Evolutionary conservation across 768 basidiomycete genomes (phyloP).

Genomic region (Piloderma croceum): DNA sequence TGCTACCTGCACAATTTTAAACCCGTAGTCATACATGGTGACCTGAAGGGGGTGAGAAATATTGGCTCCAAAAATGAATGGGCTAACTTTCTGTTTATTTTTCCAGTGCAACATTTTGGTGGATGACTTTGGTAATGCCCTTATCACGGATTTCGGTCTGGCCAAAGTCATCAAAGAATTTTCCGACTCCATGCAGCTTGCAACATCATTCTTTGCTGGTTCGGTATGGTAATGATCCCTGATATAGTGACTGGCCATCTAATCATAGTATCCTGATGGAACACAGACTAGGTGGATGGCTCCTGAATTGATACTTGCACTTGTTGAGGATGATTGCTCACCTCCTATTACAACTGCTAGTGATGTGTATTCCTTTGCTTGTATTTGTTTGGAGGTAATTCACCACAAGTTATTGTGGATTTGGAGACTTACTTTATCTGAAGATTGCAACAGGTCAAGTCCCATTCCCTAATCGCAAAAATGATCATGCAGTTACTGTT

Average conservation of each 20-base stretch:
- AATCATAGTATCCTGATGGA: slow-evolving; percentile 42
- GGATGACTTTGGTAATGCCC: slow-evolving; percentile 42
- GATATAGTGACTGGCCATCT: no score
- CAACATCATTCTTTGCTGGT: slow-evolving; percentile 28
- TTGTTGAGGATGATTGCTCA: slow-evolving; percentile 40
- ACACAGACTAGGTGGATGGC: slow-evolving; percentile 54
- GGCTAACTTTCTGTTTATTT: slow-evolving; percentile 1
- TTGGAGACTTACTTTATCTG: not conserved
- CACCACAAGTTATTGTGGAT: not conserved
- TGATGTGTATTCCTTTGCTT: slow-evolving; percentile 59
- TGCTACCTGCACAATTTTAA: slow-evolving; percentile 51
- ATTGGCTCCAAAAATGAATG: not conserved
- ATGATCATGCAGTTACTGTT: slow-evolving; percentile 51
- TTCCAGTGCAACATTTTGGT: slow-evolving; percentile 54
- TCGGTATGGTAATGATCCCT: slow-evolving; percentile 23
- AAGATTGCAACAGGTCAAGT: slow-evolving; percentile 48
- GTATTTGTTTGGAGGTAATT: slow-evolving; percentile 52
- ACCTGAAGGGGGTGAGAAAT: slow-evolving; percentile 51
- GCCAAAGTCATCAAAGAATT: slow-evolving; percentile 55
- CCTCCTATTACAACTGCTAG: slow-evolving; percentile 43
- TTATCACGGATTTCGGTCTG: slow-evolving; percentile 60
- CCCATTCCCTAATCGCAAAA: slow-evolving; percentile 48
- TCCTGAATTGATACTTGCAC: slow-evolving; percentile 48
- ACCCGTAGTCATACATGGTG: slow-evolving; percentile 54
- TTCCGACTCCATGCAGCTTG: slow-evolving; percentile 28